Evolutionary conservation across 371 early-diverging fungal species (phyloP).

Genomic region (Mucor ambiguus): DNA sequence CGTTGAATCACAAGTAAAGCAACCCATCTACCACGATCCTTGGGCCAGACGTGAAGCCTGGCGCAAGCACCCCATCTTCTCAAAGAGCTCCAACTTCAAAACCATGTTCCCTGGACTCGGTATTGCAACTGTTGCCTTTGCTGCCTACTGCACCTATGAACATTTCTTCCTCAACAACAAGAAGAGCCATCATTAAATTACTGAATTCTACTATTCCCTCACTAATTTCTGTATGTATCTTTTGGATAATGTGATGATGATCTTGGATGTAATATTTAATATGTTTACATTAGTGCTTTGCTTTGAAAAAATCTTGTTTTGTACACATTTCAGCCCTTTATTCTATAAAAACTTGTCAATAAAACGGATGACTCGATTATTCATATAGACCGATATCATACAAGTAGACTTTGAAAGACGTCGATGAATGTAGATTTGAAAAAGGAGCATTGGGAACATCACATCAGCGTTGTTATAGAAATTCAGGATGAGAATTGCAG

Average conservation of each 20-base stretch:
- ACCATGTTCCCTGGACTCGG: constrained; percentile 86
- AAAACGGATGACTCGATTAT: constrained; percentile 4
- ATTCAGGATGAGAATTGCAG: too few species aligned
- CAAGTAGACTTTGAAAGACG: not conserved
- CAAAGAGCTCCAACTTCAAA: constrained; percentile 57
- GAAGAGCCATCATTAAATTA: constrained; percentile 45
- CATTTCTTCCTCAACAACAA: constrained; percentile 56
- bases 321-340: not conserved
- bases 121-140: constrained; percentile 80
- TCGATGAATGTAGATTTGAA: not conserved
- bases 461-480: not conserved
- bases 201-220: not conserved
- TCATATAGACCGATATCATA: constrained; percentile 1
- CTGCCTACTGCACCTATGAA: constrained; percentile 79
- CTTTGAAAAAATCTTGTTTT: constrained; percentile 1
- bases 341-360: not conserved
- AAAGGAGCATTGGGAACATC: not conserved
- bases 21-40: constrained; percentile 65
- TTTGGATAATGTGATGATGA: not conserved
- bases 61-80: constrained; percentile 83
- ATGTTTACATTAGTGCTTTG: not conserved
- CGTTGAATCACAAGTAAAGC: constrained; percentile 42
- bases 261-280: not conserved
- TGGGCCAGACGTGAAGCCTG: constrained; percentile 89
- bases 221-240: not conserved